Conservation (phyloP, 768 basidiomycete species). For the Amanita fuliginea region DNA sequence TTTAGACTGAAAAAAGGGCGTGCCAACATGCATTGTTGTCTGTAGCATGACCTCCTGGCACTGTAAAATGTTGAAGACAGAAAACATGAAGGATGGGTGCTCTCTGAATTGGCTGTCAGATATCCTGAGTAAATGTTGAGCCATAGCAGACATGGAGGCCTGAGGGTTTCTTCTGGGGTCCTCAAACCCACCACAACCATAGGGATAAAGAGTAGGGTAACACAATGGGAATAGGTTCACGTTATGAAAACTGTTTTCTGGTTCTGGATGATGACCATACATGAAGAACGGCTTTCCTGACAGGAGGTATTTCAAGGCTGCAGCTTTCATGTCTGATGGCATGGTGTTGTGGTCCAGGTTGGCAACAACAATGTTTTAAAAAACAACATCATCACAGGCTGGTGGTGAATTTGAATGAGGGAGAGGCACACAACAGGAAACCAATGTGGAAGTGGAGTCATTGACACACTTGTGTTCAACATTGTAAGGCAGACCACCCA, state of each 20-base stretch:
- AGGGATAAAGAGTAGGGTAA: no score
- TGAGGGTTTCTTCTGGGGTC: conserved; percentile 10
- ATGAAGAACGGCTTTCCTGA: conserved; percentile 6
- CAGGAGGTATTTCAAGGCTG: background rate
- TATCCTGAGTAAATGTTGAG: conserved; percentile 20
- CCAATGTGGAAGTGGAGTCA: no score
- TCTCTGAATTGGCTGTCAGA: conserved; percentile 22
- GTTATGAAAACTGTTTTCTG: conserved; percentile 26
- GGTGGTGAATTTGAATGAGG: no score
- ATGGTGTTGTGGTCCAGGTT: background rate
- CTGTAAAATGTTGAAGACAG: conserved; percentile 30
- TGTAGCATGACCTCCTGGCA: conserved; percentile 18
- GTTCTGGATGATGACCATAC: conserved; percentile 19
- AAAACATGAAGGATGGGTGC: conserved; percentile 30
- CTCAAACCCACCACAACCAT: no score
- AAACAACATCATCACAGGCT: no score
- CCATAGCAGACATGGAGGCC: conserved; percentile 22
- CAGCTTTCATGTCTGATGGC: background rate
- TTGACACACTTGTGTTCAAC: no score
- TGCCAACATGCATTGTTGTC: conserved; percentile 19
- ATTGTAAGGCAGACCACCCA: no score
- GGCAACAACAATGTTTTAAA: background rate
- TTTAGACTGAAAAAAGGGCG: background rate
- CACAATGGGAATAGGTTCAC: conserved; percentile 26
- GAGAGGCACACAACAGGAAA: no score